Base-by-base conservation (phyloP, 495 filamentous ascomycete genomes). In the Daldinia caldariorum region DNA sequence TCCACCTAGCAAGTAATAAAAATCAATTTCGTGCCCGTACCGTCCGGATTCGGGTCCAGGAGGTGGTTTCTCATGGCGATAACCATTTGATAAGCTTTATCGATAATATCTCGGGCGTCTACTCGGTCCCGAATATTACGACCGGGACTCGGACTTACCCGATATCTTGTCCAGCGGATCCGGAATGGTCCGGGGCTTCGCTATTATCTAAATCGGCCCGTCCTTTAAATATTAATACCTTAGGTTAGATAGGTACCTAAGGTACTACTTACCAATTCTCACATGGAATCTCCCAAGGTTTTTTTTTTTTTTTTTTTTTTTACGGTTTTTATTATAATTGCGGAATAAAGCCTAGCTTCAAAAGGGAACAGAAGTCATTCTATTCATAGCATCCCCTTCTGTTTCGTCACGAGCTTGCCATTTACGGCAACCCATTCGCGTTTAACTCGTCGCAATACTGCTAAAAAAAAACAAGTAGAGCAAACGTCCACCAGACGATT, bases 401-500 rank as follows among this genome's bases (percentile, higher is more conserved):
- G 51, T 31, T 35, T 56, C 51, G 10, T 49, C 13, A 26, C 29
- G 38, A 34, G n/a, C 6, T 18, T 29, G 51, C 51, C 31, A 64
- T 4, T 9, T 56, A 32, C 6, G 16, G 58, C 29, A 54, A 57
- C 39, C 41, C 16, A 35, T n/a, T n/a, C n/a, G 53, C 43, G 35
- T 63, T 29, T 57, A 53, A 56, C 20, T 64, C 45, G 38, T 49
- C 32, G 31, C 38, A 49, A 47, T 29, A 57, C 51, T 45, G 51
- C 50, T 20, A 53, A 47, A 64, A 47, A 53, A 47, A 64, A 47
- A 53, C 22, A 53, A 53, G 14, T 16, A 58, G 60, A 37, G 54
- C 47, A 69, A 63, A 66, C 45, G 58, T 50, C 47, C 58, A 39
- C 50, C 43, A 18, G 7, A 58, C 50, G 34, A 22, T 31, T 62